Evolutionary conservation across 2,329 filamentous ascomycete genomes (phyloP).

Genomic region (Emmonsia crescens): DNA sequence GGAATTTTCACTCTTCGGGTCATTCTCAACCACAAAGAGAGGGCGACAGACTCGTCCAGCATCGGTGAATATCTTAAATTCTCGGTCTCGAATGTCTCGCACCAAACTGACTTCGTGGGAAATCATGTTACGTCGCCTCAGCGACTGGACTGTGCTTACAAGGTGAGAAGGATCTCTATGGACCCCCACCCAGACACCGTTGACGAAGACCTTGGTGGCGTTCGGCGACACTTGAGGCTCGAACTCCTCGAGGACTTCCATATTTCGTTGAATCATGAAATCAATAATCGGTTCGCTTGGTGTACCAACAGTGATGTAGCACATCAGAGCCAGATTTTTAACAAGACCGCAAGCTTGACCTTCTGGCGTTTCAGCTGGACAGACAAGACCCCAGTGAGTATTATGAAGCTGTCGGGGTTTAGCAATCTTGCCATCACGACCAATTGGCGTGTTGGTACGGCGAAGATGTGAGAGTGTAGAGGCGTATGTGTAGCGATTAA

Average conservation of each 20-base stretch:
- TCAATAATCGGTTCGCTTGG: conserved; percentile 82
- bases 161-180: conserved; percentile 81
- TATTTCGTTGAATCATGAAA: conserved; percentile 90
- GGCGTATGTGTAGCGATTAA: conserved; percentile 95
- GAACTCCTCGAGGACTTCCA: conserved; percentile 96
- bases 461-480: conserved; percentile 95
- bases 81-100: conserved; percentile 88
- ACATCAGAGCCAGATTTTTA: conserved; percentile 97
- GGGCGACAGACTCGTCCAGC: conserved; percentile 91
- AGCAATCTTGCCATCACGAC: conserved; percentile 93
- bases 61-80: conserved; percentile 98
- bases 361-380: conserved; percentile 94
- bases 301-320: conserved; percentile 91
- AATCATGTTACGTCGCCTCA: conserved; percentile 71
- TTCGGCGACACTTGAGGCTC: conserved; percentile 74
- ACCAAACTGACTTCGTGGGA: conserved; percentile 90
- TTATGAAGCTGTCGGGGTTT: conserved; percentile 97
- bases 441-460: conserved; percentile 94
- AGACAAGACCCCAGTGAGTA: conserved; percentile 96
- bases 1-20: conserved; percentile 60
- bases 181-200: conserved; percentile 95
- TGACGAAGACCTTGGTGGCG: conserved; percentile 95
- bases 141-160: conserved; percentile 63
- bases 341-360: conserved; percentile 96
- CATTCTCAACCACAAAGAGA: conserved; percentile 85